Base-by-base conservation (phyloP, 2,329 filamentous ascomycete species). In the Epichloe coenophiala region DNA sequence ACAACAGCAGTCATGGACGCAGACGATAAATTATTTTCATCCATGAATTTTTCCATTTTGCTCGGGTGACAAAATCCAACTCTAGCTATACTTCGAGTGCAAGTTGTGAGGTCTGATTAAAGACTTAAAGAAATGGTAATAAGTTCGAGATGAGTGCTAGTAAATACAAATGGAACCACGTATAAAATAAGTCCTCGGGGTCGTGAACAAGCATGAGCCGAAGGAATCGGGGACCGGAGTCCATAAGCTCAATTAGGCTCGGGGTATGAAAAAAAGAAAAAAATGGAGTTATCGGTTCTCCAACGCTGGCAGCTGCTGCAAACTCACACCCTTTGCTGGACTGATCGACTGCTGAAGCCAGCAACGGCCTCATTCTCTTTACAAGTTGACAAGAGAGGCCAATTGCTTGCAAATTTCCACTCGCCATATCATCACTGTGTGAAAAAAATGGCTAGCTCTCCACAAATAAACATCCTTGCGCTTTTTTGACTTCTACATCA, bases 21-120 rank as follows among this genome's bases (percentile, higher is more conserved):
- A 44, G 27, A 37, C 40, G 33, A 19, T 11, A 43, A 36, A 17
- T 8, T 2, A 23, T 35, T 13, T 36, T 49, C 23, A 39, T 38
- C 42, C 51, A 51, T 51, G 45, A 50, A 36, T 41, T 23, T 48
- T 53, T 52, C 52, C 47, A 47, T 40, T 37, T 46, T 52, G 33
- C 40, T 45, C 40, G 35, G 52, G 49, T 56, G 57, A 60, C 56
- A 54, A 59, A 61, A 60, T 59, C 55, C 60, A 63, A 61, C 55
- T 59, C 57, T 60, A 55, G 51, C 48, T 54, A 58, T 60, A 61
- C 27, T 58, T 59, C 56, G 58, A 61, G 58, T 54, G 54, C 55
- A 61, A 61, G 60, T 57, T 62, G 61, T 60, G 59, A 61, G 60
- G 56, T 61, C 59, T 61, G 60, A 68, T 68, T 68, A 65, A 67